Base-by-base conservation (phyloP, 1,284 basidiomycete species). In the Inonotus obliquus region DNA sequence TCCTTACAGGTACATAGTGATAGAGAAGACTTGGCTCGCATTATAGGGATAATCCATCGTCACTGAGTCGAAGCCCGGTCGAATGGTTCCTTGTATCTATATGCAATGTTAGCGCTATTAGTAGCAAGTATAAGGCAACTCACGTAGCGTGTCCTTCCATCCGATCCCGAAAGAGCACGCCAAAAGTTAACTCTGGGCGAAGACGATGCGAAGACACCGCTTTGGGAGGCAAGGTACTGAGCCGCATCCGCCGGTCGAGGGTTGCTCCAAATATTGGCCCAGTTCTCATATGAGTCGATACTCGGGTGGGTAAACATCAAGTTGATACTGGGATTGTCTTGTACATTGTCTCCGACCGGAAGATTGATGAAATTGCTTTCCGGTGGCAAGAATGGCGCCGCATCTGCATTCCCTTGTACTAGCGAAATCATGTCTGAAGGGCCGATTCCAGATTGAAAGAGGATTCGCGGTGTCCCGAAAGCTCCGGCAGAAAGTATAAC, bases 171-270 rank as follows among this genome's bases (percentile, higher is more conserved):
- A 61, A 80, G 78, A 0, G 83, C 80, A 37, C 80, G 73, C 85
- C 85, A 86, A 76, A 86, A 87, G 73, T 86, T 87, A 60, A 83
- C 68, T 80, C 79, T 78, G 7, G 84, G 84, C 1, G 84, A 86
- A 10, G 83, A 77, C 59, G 78, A 74, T 0, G 84, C 79, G 59
- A 87, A 77, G 45, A 85, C 78, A 44, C 85, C 84, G 21, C 82
- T 79, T 61, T 78, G 80, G 64, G 71, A 71, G 44, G 70, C 69
- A 21, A 84, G 70, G 66, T 86, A 86, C 67, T 84, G 82, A 6
- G 74, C 72, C 14, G 79, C 78, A 68, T 86, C 85, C 2, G 82
- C 81, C 7, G 78, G 67, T 21, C 79, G 77, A 9, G 85, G 85
- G 67, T 74, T 73, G 25, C 70, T 72, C 79, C 80, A 84, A 7